These are phyloP conservation scores for Venturia effusa DNA, from an alignment of 2,329 filamentous ascomycete species.

Conservation along the genomic window DNA sequence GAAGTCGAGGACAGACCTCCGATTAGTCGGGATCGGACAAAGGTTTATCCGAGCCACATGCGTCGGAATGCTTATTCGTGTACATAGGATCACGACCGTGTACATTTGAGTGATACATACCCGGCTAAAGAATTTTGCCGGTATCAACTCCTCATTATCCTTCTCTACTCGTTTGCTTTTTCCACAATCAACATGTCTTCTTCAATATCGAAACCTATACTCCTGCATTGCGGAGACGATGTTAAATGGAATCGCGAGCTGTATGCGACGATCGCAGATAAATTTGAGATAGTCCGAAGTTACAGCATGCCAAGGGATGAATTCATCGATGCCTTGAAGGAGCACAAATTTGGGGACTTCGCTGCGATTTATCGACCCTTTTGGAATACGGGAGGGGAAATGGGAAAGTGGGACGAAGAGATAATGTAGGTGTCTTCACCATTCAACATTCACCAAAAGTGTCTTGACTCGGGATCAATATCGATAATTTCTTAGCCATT, in stretches of 20 bases:
- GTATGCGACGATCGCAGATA: conserved; percentile 25
- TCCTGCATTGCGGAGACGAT: conserved; percentile 34
- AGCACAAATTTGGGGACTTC: conserved; percentile 32
- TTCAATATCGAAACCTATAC: conserved; percentile 22
- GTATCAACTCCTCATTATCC: background rate
- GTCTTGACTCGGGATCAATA: no score
- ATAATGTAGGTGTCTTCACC: conserved; percentile 34
- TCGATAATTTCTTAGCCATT: no score
- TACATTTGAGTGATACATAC: no score
- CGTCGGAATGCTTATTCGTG: no score
- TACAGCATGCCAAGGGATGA: conserved; percentile 28
- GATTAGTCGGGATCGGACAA: no score
- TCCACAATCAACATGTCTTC: background rate
- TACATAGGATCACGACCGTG: no score
- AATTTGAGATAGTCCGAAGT: conserved; percentile 29
- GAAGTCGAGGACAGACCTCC: no score
- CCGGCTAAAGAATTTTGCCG: no score
- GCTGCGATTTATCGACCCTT: conserved; percentile 45
- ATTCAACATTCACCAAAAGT: no score
- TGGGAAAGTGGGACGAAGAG: conserved; percentile 52
- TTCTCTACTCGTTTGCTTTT: background rate
- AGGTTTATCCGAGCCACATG: no score
- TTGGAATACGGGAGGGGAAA: conserved; percentile 55
- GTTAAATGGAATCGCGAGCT: conserved; percentile 35
- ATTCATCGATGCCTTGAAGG: conserved; percentile 29